These are phyloP conservation scores for Pseudocercospora fijiensis DNA, from an alignment of 2,329 filamentous ascomycete species.

Conservation along the genomic window DNA sequence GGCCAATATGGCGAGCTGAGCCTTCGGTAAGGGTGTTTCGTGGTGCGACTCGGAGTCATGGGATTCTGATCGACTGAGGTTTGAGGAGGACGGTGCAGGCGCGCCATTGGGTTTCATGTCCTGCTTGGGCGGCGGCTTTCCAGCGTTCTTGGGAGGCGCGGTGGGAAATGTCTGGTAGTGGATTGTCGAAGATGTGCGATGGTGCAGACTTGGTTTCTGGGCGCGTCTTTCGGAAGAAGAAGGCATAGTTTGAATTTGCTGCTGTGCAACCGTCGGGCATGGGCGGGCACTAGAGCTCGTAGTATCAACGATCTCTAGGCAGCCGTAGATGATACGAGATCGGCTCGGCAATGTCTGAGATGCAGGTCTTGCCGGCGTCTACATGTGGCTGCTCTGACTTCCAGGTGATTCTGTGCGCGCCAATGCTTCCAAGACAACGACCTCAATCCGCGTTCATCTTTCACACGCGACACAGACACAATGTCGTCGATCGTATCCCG, in stretches of 20 bases:
- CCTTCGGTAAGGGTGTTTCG: slow-evolving; percentile 74
- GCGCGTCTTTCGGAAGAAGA: slow-evolving; percentile 11
- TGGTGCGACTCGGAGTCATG: slow-evolving; percentile 37
- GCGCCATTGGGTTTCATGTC: slow-evolving; percentile 23
- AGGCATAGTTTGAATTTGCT: slow-evolving; percentile 13
- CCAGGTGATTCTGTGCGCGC: neutral
- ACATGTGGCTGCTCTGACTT: neutral
- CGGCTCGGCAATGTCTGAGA: neutral
- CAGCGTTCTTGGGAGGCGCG: slow-evolving; percentile 66
- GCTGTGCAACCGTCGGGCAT: slow-evolving; percentile 11
- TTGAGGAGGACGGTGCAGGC: slow-evolving; percentile 16
- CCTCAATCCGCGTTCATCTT: neutral
- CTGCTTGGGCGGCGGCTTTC: slow-evolving; percentile 47
- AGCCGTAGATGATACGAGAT: neutral
- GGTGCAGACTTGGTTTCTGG: slow-evolving; percentile 27
- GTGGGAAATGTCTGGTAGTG: slow-evolving; percentile 83
- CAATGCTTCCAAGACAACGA: neutral
- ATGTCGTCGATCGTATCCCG: too few species aligned
- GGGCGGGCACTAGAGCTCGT: neutral
- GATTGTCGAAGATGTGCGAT: slow-evolving; percentile 55
- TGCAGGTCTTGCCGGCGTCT: neutral
- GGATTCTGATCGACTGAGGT: slow-evolving; percentile 17
- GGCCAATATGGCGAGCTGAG: slow-evolving; percentile 80
- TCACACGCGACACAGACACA: too few species aligned
- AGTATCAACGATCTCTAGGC: neutral